phyloP scores from a whole-genome alignment of 306 rosid genomes.

The Cicer judaicum region DNA sequence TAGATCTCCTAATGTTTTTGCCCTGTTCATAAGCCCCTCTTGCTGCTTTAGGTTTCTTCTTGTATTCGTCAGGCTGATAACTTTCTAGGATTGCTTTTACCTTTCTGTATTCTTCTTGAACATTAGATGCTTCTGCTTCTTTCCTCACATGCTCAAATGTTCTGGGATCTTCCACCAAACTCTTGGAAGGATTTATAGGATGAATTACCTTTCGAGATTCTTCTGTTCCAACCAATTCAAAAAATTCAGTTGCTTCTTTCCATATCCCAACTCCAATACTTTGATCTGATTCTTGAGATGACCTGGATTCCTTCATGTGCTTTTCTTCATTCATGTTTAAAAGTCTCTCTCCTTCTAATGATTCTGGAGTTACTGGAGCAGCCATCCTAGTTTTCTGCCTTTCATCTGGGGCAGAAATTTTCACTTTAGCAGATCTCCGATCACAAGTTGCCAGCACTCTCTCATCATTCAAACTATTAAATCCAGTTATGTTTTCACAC shows the following conservation, averaged over 20 bases:
- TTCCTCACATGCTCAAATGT: constrained; percentile 46
- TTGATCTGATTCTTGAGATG: constrained; percentile 59
- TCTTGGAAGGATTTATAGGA: constrained; percentile 48
- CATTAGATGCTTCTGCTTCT: constrained; percentile 49
- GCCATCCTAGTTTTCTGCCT: constrained; percentile 55
- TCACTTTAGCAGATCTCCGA: constrained; percentile 46
- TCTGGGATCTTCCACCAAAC: constrained; percentile 48
- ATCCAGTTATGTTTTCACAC: constrained; percentile 46
- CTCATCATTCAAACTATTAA: constrained; percentile 52
- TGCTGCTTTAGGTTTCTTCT: constrained; percentile 53
- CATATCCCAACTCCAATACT: constrained; percentile 61
- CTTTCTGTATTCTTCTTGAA: constrained; percentile 46
- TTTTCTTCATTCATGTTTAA: constrained; percentile 49
- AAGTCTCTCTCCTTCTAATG: constrained; percentile 50
- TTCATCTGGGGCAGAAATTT: constrained; percentile 57
- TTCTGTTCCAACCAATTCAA: constrained; percentile 80
- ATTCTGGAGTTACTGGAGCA: constrained; percentile 50
- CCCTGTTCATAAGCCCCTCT: constrained; percentile 48
- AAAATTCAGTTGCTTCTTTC: constrained; percentile 82
- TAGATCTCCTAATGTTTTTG: constrained; percentile 51
- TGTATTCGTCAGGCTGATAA: constrained; percentile 45
- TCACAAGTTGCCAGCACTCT: constrained; percentile 48
- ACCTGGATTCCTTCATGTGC: constrained; percentile 52
- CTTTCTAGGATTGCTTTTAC: constrained; percentile 43
- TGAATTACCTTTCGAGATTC: constrained; percentile 57